Evolutionary conservation across 2,329 filamentous ascomycete genomes (phyloP).

Genomic region (Talaromyces sp.): DNA sequence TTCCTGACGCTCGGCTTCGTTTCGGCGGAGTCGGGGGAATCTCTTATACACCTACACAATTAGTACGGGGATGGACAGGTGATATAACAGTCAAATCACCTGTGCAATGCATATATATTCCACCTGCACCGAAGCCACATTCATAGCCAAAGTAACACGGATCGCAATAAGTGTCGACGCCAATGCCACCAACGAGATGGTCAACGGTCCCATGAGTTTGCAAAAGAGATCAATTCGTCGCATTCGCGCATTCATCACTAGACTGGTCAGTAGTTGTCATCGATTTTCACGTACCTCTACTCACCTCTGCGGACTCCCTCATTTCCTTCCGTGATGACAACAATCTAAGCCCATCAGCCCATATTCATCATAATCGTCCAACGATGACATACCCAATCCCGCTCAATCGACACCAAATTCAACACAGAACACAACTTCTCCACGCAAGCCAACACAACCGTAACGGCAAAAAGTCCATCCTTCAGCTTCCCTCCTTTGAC

Average conservation of each 20-base stretch:
- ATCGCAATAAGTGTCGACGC: slow-evolving; percentile 48
- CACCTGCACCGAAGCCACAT: slow-evolving; percentile 39
- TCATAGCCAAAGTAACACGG: slow-evolving; percentile 48
- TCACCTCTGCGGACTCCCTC: slow-evolving; percentile 2
- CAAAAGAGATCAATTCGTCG: slow-evolving; percentile 58
- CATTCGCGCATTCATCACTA: slow-evolving; percentile 55
- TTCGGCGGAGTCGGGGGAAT: slow-evolving; percentile 7
- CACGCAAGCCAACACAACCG: slow-evolving; percentile 57
- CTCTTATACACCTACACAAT: slow-evolving; percentile 9
- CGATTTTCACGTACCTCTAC: background rate
- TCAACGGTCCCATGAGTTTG: slow-evolving; percentile 55
- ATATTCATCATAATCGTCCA: background rate
- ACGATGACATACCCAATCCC: slow-evolving; percentile 60
- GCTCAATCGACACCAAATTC: slow-evolving; percentile 68
- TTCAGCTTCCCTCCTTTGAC: slow-evolving; percentile 1
- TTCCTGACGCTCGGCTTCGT: background rate
- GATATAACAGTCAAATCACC: no score
- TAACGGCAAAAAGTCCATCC: slow-evolving; percentile 14
- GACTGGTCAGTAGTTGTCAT: background rate
- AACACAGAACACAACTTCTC: slow-evolving; percentile 67
- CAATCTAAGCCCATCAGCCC: slow-evolving; percentile 14
- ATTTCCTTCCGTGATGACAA: slow-evolving; percentile 19
- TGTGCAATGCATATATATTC: slow-evolving; percentile 44
- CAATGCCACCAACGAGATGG: slow-evolving; percentile 50
- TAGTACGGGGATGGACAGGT: no score